phyloP scores from a whole-genome alignment of 768 basidiomycete species.

The Gloeophyllum trabeum region DNA sequence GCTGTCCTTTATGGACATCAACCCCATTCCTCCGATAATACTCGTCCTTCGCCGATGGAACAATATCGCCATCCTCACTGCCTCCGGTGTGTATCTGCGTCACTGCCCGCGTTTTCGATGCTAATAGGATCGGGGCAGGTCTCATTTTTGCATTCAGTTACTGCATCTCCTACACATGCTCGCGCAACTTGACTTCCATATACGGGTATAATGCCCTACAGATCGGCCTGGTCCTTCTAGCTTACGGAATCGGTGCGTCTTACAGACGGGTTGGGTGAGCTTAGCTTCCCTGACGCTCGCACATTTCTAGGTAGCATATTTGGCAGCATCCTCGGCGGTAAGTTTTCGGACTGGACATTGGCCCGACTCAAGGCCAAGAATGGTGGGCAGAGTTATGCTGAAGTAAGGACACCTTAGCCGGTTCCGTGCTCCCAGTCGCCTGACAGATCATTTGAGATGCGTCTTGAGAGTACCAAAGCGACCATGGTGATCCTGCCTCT shows the following conservation, averaged over 20 bases:
- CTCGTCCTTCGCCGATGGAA: constrained; percentile 48
- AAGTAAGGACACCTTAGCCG: constrained; percentile 30
- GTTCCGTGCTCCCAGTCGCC: neutral
- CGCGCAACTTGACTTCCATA: constrained; percentile 49
- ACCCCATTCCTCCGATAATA: constrained; percentile 55
- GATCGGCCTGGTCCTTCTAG: constrained; percentile 67
- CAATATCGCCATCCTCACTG: constrained; percentile 53
- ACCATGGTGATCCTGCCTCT: constrained; percentile 52
- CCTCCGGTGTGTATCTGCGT: constrained; percentile 39
- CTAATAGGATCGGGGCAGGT: constrained; percentile 27
- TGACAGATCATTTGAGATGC: constrained; percentile 37
- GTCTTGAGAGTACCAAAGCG: constrained; percentile 48
- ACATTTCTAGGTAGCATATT: constrained; percentile 28
- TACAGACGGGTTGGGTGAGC: neutral
- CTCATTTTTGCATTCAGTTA: constrained; percentile 64
- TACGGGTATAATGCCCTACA: constrained; percentile 63
- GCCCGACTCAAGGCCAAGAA: constrained; percentile 27
- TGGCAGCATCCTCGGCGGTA: constrained; percentile 47
- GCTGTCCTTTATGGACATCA: constrained; percentile 60
- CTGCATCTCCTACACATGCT: constrained; percentile 61
- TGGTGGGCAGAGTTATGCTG: constrained; percentile 43
- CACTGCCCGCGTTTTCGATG: neutral
- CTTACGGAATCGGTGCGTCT: constrained; percentile 62
- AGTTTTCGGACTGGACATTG: constrained; percentile 45
- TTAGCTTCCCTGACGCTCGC: neutral